These are phyloP conservation scores for Capronia epimyces DNA, from an alignment of 2,329 filamentous ascomycete genomes.

Conservation along the genomic window DNA sequence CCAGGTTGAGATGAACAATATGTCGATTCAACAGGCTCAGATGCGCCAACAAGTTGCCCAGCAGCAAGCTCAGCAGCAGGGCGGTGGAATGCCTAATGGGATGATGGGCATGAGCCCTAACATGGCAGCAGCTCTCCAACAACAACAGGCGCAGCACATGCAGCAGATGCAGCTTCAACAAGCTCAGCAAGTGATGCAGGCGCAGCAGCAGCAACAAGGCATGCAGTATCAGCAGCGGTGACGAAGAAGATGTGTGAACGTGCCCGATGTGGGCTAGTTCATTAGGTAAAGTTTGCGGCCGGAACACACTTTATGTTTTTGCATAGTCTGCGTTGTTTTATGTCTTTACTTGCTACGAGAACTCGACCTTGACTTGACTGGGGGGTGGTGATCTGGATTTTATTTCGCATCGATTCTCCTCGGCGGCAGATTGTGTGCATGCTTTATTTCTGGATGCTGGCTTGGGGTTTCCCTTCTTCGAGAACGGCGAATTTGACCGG, in stretches of 20 bases:
- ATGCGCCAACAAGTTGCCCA: conserved; percentile 12
- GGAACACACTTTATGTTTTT: not conserved
- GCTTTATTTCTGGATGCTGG: no score
- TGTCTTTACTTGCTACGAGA: not conserved
- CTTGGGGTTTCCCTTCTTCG: no score
- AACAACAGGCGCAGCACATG: conserved; percentile 28
- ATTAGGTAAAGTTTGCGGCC: not conserved
- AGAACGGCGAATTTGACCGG: no score
- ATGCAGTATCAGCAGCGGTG: conserved; percentile 25
- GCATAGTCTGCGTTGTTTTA: not conserved
- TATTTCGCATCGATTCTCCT: no score
- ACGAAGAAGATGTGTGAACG: not conserved
- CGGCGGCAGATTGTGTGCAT: no score
- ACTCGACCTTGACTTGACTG: not conserved
- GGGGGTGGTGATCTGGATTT: not conserved
- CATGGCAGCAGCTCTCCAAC: conserved; percentile 24
- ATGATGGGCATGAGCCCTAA: conserved; percentile 24
- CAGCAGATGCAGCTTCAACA: conserved; percentile 28
- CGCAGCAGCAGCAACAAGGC: conserved; percentile 15
- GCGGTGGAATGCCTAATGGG: conserved; percentile 20
- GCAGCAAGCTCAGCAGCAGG: conserved; percentile 18
- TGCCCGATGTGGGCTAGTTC: not conserved
- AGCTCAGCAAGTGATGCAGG: conserved; percentile 27
- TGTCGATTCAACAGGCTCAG: conserved; percentile 11
- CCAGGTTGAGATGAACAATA: conserved; percentile 14